Conservation (phyloP, 2,329 filamentous ascomycete species). For the Didymella sp. region DNA sequence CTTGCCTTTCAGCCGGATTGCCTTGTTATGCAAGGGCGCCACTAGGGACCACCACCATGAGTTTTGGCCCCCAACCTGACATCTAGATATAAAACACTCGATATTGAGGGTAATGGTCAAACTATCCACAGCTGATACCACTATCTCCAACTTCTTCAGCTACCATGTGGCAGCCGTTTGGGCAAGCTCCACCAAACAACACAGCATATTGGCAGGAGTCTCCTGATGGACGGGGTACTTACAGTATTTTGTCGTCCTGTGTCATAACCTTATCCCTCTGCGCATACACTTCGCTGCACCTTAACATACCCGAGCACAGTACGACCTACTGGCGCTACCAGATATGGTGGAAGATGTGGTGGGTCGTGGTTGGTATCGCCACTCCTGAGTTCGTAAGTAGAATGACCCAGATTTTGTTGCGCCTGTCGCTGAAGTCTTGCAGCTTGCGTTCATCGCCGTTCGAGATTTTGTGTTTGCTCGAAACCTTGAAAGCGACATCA, state of each 20-base stretch:
- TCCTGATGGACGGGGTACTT: not conserved
- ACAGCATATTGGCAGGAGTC: not conserved
- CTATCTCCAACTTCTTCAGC: too few species aligned
- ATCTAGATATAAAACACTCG: too few species aligned
- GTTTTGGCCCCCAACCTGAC: too few species aligned
- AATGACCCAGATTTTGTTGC: too few species aligned
- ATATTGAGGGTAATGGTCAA: too few species aligned
- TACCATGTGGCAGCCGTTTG: constrained; percentile 10
- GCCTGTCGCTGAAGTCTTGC: too few species aligned
- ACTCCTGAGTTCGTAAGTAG: not conserved
- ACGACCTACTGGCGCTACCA: too few species aligned
- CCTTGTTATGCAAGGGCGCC: too few species aligned
- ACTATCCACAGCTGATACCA: too few species aligned
- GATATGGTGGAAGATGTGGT: not conserved
- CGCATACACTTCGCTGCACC: not conserved
- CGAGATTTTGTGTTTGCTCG: not conserved
- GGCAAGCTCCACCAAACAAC: not conserved
- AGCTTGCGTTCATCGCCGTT: not conserved
- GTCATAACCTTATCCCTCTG: not conserved
- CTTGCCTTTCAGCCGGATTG: too few species aligned
- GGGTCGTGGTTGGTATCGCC: not conserved
- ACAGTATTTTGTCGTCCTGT: not conserved
- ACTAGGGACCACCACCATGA: too few species aligned
- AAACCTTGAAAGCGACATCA: not conserved
- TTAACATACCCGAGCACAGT: too few species aligned